Evolutionary conservation across 2,329 filamentous ascomycete genomes (phyloP), one percentile per base, ranked within the genome.

Genomic region (Colletotrichum simmondsii): DNA sequence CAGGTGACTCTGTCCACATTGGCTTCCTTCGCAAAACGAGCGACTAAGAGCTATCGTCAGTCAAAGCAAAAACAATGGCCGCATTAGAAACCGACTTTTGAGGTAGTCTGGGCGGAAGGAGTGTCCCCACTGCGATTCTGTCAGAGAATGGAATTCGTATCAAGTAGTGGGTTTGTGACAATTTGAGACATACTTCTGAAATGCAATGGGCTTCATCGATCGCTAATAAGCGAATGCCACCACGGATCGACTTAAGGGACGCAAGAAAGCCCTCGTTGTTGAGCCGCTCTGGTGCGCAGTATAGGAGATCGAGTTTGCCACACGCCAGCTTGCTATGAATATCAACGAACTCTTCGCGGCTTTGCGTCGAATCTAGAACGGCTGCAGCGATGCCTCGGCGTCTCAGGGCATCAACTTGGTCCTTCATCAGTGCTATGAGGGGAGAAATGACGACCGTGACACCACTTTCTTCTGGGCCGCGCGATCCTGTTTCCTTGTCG

Each of bases 251-350:
- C 56, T 87, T 88, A 79, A 91, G 89, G 19, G 82, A 87, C 59
- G 87, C 85, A 6, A 91, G 84, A 61, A 92, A 91, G 0, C 85
- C 86, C 75, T 91, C 89, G 68, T 91, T 91, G 76, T 91, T 91
- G 12, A 92, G 81, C 7, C 88, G 83, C 77, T 92, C 90, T 0
- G 90, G 90, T 0, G 89, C 87, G 65, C 88, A 90, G 73, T 91
- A 91, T 4, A 92, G 79, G 2, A 92, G 77, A 4, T 88, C 86
- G 8, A 91, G 77, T 14, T 83, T 79, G 0, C 87, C 89, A 49
- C 83, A 80, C 19, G 84, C 81, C 65, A 87, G 78, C 22, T 77
- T 78, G 11, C 77, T 75, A 49, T 80, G 82, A 62, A 83, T 83
- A 1, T 78, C 65, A 57, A 83, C 81, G 11, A 87, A 77, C 64